Evolutionary conservation across 345 rosid species (phyloP), one percentile per base, ranked within the genome.

Genomic region (Syzygium grande): DNA sequence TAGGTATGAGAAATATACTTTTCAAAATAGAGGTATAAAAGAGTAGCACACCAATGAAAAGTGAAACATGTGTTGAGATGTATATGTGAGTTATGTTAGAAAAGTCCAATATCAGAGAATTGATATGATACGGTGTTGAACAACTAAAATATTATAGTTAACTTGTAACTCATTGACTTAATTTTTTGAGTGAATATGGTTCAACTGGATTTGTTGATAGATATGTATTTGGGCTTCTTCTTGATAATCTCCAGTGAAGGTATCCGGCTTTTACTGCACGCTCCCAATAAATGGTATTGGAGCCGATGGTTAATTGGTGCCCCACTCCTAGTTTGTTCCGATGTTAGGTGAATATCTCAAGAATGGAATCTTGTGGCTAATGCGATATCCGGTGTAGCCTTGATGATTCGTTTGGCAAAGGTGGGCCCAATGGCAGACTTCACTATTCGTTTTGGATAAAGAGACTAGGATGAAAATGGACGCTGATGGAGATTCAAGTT

Each of bases 321-420:
- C 27, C 65, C 30, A 59, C 65, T 16, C 61, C 65, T 15, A 27
- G 11, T 27, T 16, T 59, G 23, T 59, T 59, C 27, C 27, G 1
- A 14, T 59, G 27, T 59, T 59, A 11, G 3, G 65, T 27, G 11
- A 27, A 59, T 59, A 6, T 59, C 65, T 27, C 65, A 59, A 59
- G 27, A 1, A 59, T 11, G 1, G 3, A 27, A 59, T 59, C 30
- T 59, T 1, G 7, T 59, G 30, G 12, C 7, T 1, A 27, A 59
- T 0, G 3, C 0, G 0, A 3, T 51, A 25, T 2, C 27, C 7
- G 27, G 3, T 51, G 52, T 51, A 11, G 2, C 61, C 61, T 56
- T 56, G 2, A 59, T 59, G 13, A n/a, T 56, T 56, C 10, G 30
- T 59, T 0, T 1, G 3, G 65, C 0, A 0, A 59, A 59, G 65